Percentiles rank a stretch among this genome's conserved stretches.
Evolutionary conservation across 768 basidiomycete species (phyloP).

Genomic region (Gymnopilus dilepis): DNA sequence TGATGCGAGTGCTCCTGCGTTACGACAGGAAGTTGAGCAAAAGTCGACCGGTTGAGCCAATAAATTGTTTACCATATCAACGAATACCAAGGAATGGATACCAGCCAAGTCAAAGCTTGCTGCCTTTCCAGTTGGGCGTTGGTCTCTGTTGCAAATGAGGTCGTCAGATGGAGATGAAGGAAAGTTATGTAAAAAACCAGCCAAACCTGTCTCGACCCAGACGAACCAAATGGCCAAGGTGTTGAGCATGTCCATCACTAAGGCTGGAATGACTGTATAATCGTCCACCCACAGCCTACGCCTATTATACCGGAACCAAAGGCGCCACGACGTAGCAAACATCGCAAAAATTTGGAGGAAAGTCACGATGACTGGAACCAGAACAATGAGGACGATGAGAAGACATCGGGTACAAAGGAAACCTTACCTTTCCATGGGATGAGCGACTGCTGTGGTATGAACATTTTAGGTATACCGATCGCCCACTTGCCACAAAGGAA

Average conservation of each 20-base stretch:
- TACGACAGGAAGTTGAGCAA: not conserved
- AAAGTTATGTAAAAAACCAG: not conserved
- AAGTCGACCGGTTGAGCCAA: not conserved
- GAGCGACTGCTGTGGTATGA: too few species aligned
- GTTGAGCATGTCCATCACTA: conserved; percentile 10
- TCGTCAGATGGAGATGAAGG: too few species aligned
- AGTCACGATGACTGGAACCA: conserved; percentile 4
- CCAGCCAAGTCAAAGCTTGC: conserved; percentile 12
- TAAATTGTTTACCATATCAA: conserved; percentile 14
- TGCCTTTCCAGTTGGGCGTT: not conserved
- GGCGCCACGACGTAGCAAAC: conserved; percentile 1
- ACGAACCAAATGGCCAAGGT: conserved; percentile 12
- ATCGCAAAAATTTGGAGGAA: conserved; percentile 13
- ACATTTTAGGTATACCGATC: too few species aligned
- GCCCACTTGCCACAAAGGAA: too few species aligned
- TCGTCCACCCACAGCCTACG: conserved; percentile 17
- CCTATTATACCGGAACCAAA: conserved; percentile 11
- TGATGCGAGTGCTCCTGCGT: conserved; percentile 17
- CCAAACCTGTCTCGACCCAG: conserved; percentile 11
- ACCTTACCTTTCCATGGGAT: too few species aligned
- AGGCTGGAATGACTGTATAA: conserved; percentile 1
- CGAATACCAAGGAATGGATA: conserved; percentile 16
- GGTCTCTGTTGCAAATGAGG: too few species aligned
- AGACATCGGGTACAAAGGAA: too few species aligned
- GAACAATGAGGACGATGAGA: too few species aligned